phyloP scores from a whole-genome alignment of 176 grass and related monocot genomes.

The Oryza australiensis region DNA sequence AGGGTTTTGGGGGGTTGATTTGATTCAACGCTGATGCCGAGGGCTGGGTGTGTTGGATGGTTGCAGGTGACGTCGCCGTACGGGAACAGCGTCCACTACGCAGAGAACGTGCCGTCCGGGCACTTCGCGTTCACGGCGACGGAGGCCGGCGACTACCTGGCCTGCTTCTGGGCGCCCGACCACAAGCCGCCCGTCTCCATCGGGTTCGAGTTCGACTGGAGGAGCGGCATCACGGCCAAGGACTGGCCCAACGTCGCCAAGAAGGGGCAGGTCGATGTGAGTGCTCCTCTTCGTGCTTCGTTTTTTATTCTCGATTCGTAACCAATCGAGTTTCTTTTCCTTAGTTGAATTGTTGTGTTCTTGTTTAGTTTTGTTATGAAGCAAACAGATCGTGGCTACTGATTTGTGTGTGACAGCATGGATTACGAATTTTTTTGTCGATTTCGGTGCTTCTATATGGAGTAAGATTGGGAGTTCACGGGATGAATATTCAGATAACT shows the following conservation, averaged over 20 bases:
- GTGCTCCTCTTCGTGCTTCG: conserved; percentile 7
- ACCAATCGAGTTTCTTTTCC: not conserved
- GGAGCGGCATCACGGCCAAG: conserved; percentile 75
- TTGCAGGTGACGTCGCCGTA: conserved; percentile 87
- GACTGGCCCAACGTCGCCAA: conserved; percentile 94
- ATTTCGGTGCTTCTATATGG: not conserved
- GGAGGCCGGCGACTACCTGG: conserved; percentile 88
- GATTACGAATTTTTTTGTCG: not conserved
- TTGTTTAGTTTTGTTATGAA: not conserved
- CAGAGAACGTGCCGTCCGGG: conserved; percentile 81
- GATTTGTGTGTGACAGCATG: not conserved
- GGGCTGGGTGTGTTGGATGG: not conserved
- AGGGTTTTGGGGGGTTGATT: not conserved
- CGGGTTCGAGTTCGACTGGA: conserved; percentile 88
- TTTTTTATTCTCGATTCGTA: conserved; percentile 6
- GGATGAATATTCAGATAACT: not conserved
- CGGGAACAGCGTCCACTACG: conserved; percentile 89
- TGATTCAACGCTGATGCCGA: not conserved
- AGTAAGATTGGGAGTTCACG: not conserved
- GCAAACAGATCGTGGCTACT: not conserved
- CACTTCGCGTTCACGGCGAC: conserved; percentile 78
- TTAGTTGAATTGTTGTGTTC: not conserved
- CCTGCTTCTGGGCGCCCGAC: conserved; percentile 88
- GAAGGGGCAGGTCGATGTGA: conserved; percentile 95
- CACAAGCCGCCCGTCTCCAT: conserved; percentile 66